Evolutionary conservation across 371 early-diverging fungal species (phyloP).

Genomic region (Chytridium lagenaria): DNA sequence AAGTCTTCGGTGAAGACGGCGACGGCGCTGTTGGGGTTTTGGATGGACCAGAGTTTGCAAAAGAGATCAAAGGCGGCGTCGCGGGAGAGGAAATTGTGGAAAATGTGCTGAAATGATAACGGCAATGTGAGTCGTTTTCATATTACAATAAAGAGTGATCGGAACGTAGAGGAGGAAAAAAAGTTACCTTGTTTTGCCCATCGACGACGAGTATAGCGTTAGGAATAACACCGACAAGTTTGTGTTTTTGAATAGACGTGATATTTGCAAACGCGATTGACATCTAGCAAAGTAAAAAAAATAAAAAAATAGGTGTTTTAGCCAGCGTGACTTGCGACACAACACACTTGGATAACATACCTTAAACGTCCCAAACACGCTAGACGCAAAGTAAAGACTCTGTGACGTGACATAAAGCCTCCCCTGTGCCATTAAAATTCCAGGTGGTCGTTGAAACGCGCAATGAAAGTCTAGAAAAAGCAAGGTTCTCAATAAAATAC

Average conservation of each 20-base stretch:
- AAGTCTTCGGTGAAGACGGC: not conserved
- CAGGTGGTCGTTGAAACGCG: conserved; percentile 13
- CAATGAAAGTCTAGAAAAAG: conserved; percentile 11
- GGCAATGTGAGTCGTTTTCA: not conserved
- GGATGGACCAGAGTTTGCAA: not conserved
- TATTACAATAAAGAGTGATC: not conserved
- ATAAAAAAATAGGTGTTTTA: not conserved
- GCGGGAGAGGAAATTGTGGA: conserved; percentile 19
- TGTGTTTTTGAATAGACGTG: conserved; percentile 10
- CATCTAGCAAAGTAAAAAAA: not conserved
- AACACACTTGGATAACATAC: not conserved
- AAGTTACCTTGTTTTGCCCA: not conserved
- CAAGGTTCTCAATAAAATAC: too few relatives aligned
- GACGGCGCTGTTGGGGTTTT: conserved; percentile 1
- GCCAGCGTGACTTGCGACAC: too few relatives aligned
- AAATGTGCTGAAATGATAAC: conserved; percentile 2
- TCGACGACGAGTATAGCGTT: conserved; percentile 13
- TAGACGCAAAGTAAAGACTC: not conserved
- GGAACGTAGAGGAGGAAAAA: too few relatives aligned
- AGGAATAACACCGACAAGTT: conserved; percentile 10
- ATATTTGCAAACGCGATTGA: not conserved
- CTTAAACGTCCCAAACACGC: conserved; percentile 11
- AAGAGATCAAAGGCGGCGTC: conserved; percentile 12
- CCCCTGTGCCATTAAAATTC: conserved; percentile 15
- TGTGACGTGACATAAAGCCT: not conserved